Conservation (phyloP, 805 yeast species). For the Kazachstania africana region DNA sequence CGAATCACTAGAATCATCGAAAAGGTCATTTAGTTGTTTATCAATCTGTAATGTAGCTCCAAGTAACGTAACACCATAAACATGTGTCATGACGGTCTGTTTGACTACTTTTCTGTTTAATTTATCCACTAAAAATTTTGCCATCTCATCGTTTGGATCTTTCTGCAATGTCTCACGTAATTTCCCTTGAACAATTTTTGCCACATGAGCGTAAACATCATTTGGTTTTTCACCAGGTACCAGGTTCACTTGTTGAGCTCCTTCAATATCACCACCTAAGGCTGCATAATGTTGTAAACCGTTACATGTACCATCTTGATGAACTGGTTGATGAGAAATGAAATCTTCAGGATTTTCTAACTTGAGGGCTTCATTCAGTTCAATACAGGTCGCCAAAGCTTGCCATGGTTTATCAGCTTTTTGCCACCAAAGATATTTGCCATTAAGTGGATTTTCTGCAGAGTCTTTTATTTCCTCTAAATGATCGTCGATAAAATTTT, state of each 20-base stretch:
- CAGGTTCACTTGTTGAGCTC: conserved; percentile 70
- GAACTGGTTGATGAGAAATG: conserved; percentile 65
- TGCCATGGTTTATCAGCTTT: conserved; percentile 80
- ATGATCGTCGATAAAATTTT: conserved; percentile 45
- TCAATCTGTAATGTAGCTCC: conserved; percentile 89
- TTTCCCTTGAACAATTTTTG: conserved; percentile 45
- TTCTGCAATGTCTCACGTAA: conserved; percentile 41
- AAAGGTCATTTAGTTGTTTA: conserved; percentile 56
- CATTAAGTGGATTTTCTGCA: conserved; percentile 50
- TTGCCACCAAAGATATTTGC: conserved; percentile 51
- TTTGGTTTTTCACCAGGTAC: conserved; percentile 62
- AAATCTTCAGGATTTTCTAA: conserved; percentile 53
- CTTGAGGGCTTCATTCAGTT: conserved; percentile 48
- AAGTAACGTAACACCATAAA: conserved; percentile 88
- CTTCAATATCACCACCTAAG: conserved; percentile 72
- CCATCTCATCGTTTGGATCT: conserved; percentile 37
- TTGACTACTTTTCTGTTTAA: conserved; percentile 82
- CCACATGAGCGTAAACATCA: conserved; percentile 66
- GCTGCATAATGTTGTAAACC: conserved; percentile 85
- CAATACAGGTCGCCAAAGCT: conserved; percentile 58
- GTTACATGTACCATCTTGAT: conserved; percentile 81
- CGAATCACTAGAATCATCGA: conserved; percentile 36
- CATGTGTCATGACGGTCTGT: conserved; percentile 97
- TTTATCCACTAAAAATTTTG: conserved; percentile 40
- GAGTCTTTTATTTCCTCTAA: conserved; percentile 42